Base-by-base conservation (phyloP, 2,329 filamentous ascomycete genomes). In the Ascocoryne sarcoides region DNA sequence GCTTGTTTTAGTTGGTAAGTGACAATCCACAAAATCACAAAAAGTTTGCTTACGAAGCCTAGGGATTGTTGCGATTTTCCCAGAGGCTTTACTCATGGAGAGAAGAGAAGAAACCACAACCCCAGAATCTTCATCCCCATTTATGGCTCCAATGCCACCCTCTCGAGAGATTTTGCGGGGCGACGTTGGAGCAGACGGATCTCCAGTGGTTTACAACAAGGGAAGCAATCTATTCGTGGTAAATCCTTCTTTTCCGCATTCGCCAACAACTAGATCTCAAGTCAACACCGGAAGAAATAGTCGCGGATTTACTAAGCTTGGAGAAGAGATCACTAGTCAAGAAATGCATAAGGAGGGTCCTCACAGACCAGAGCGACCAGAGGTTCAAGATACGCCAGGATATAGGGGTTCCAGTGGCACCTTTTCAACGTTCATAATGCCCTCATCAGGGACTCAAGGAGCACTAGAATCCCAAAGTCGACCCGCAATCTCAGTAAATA, bases 61-160 rank as follows among this genome's bases (percentile, higher is more conserved):
- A 55, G 56, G 48, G 14, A 47, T 59, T 32, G 38, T 57, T 21
- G 50, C 49, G 0, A 40, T 54, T n/a, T 60, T 51, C 33, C 43
- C 47, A 5, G 46, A 39, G 12, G 45, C 45, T 14, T 44, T 59
- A 19, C 40, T 60, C 17, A 40, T 47, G 5, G 37, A 40, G 5
- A 44, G 45, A 38, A 34, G 14, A 28, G 46, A 51, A 29, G 49
- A 53, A 10, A 37, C 26, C 12, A 51, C 43, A 4, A 59, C 50
- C 18, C 51, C 55, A 0, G 58, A 59, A 44, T 54, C 58, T 30
- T 46, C 41, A 36, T 60, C 57, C 9, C 58, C 58, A 12, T 61
- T 60, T 33, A 44, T 55, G 12, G 40, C 44, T 16, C 48, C 53
- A 5, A 39, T 49, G 12, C 44, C 49, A 19, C 48, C 44, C 36